Conservation (phyloP, 768 basidiomycete genomes). For the Trametes punicea region DNA sequence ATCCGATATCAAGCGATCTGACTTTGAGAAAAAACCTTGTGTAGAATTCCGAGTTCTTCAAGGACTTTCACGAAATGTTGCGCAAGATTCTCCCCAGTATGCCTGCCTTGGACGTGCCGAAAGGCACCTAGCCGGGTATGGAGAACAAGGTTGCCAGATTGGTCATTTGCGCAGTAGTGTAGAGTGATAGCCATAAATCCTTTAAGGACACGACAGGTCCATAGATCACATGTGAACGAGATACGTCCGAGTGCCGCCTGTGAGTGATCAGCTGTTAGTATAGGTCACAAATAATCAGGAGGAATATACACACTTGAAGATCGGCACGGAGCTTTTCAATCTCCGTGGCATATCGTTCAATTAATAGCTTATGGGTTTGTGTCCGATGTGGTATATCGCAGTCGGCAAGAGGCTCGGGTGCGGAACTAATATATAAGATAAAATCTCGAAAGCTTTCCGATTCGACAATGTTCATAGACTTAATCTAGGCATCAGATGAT, state of each 20-base stretch:
- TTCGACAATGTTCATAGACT: slow-evolving; percentile 41
- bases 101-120: slow-evolving; percentile 29
- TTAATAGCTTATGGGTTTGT: slow-evolving; percentile 29
- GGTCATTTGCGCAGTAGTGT: slow-evolving; percentile 10
- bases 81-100: slow-evolving; percentile 12
- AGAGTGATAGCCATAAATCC: slow-evolving; percentile 10
- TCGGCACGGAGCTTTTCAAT: slow-evolving; percentile 13
- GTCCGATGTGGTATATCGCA: slow-evolving; percentile 36
- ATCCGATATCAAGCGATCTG: not conserved
- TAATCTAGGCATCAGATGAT: not conserved
- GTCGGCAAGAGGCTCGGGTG: slow-evolving; percentile 23
- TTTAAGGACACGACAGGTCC: not conserved
- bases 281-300: not conserved
- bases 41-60: not conserved
- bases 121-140: slow-evolving; percentile 32
- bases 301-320: not conserved
- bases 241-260: slow-evolving; percentile 1
- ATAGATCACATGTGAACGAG: slow-evolving; percentile 12
- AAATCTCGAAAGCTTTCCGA: slow-evolving; percentile 33
- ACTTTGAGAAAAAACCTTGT: not conserved
- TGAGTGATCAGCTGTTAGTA: not conserved
- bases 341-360: slow-evolving; percentile 24
- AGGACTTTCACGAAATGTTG: not conserved
- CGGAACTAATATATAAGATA: slow-evolving; percentile 27
- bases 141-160: slow-evolving; percentile 23